These are phyloP conservation scores for Acephala macrosclerotiorum DNA, from an alignment of 2,329 filamentous ascomycete genomes.

Conservation along the genomic window DNA sequence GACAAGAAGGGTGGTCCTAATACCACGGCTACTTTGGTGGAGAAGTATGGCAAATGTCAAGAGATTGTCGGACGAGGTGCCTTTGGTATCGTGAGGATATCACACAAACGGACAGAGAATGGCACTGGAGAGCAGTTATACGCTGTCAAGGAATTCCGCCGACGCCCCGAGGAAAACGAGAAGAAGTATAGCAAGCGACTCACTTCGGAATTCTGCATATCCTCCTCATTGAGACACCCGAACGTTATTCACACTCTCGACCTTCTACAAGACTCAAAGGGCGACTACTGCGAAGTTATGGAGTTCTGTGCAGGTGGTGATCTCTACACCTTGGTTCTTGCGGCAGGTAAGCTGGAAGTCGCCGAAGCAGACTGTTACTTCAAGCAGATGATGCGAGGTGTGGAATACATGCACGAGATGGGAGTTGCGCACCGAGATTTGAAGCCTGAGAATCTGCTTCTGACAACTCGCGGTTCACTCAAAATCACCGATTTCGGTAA, in stretches of 20 bases:
- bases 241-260: constrained; percentile 99
- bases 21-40: constrained; percentile 80
- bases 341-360: constrained; percentile 90
- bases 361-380: constrained; percentile 97
- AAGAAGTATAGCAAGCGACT: constrained; percentile 98
- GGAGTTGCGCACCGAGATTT: constrained; percentile 96
- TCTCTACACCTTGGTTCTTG: constrained; percentile 89
- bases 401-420: constrained; percentile 99
- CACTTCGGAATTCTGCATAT: constrained; percentile 98
- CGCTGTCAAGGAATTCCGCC: constrained; percentile 97
- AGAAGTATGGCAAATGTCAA: constrained; percentile 98
- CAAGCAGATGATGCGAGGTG: constrained; percentile 98
- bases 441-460: constrained; percentile 94
- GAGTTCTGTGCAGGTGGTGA: constrained; percentile 98
- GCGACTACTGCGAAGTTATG: constrained; percentile 99
- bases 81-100: constrained; percentile 96
- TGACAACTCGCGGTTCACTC: constrained; percentile 89
- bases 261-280: constrained; percentile 93
- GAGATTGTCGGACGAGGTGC: constrained; percentile 95
- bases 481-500: constrained; percentile 99
- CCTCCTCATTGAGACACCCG: constrained; percentile 92
- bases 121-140: constrained; percentile 88
- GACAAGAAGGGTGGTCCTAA: constrained; percentile 82
- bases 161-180: constrained; percentile 89
- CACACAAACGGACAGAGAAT: constrained; percentile 90